These are phyloP conservation scores for Nannizziopsis barbatae DNA, from an alignment of 2,329 filamentous ascomycete genomes.

Conservation along the genomic window DNA sequence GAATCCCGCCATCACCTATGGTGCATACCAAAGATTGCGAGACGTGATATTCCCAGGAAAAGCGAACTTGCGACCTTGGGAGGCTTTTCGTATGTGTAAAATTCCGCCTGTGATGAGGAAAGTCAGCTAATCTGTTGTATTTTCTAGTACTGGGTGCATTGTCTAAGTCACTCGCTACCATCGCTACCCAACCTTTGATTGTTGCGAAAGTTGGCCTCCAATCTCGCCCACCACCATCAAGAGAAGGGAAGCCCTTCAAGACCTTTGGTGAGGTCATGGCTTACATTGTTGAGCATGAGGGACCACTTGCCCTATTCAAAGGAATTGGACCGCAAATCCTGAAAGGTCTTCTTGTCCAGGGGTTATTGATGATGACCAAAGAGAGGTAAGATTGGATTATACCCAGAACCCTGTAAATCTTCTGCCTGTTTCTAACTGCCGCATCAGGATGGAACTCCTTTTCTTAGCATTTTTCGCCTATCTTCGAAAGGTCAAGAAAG, in stretches of 20 bases:
- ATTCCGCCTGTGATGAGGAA: no score
- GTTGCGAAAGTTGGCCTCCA: slow-evolving; percentile 96
- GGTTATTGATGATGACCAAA: slow-evolving; percentile 98
- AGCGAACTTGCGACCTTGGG: slow-evolving; percentile 62
- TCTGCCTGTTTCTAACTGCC: slow-evolving; percentile 11
- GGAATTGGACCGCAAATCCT: slow-evolving; percentile 88
- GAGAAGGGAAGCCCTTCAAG: slow-evolving; percentile 84
- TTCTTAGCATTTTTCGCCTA: slow-evolving; percentile 83
- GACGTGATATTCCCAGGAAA: slow-evolving; percentile 67
- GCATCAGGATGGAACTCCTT: slow-evolving; percentile 63
- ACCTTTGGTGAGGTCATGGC: slow-evolving; percentile 89
- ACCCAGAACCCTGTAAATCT: background rate
- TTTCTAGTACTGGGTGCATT: slow-evolving; percentile 73
- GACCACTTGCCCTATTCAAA: slow-evolving; percentile 77
- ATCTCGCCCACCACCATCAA: slow-evolving; percentile 73
- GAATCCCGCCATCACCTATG: slow-evolving; percentile 96
- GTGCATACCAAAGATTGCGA: slow-evolving; percentile 83
- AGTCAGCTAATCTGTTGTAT: slow-evolving; percentile 8
- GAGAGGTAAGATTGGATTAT: slow-evolving; percentile 54
- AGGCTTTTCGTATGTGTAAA: slow-evolving; percentile 73
- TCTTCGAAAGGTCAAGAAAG: slow-evolving; percentile 56
- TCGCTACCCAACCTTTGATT: slow-evolving; percentile 87
- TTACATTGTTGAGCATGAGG: slow-evolving; percentile 86
- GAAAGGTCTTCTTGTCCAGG: slow-evolving; percentile 88
- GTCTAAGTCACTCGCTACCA: slow-evolving; percentile 84